phyloP scores from a whole-genome alignment of 2,329 filamentous ascomycete species.

The Pyricularia sp. region DNA sequence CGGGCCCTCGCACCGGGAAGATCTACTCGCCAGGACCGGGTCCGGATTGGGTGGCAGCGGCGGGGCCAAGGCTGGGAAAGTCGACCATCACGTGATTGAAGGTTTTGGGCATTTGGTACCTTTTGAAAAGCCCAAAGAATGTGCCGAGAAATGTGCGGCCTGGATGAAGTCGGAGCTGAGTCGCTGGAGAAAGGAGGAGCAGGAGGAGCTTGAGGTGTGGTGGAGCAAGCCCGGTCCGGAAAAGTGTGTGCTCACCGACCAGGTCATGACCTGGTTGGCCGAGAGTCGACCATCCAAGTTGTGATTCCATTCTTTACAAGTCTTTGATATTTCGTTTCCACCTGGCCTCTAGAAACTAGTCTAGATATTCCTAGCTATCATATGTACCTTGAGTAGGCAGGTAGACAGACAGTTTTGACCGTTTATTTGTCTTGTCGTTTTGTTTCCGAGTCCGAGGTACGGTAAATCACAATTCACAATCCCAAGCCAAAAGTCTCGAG shows the following conservation, averaged over 20 bases:
- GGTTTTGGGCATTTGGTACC: slow-evolving; percentile 71
- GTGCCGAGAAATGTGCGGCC: slow-evolving; percentile 49
- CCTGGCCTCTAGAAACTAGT: too few relatives aligned
- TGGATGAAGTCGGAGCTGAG: slow-evolving; percentile 49
- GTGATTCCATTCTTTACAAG: not conserved
- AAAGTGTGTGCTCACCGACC: slow-evolving; percentile 46
- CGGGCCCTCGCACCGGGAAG: slow-evolving; percentile 33
- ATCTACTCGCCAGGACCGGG: slow-evolving; percentile 57
- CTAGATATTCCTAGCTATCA: too few relatives aligned
- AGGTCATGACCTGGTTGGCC: slow-evolving; percentile 28
- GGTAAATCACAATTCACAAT: too few relatives aligned
- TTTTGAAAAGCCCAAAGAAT: slow-evolving; percentile 64
- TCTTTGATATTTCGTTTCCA: too few relatives aligned
- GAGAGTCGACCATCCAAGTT: not conserved
- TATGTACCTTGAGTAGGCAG: too few relatives aligned
- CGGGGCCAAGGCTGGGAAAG: slow-evolving; percentile 52
- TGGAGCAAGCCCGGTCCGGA: slow-evolving; percentile 42
- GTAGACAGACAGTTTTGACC: too few relatives aligned
- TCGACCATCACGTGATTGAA: slow-evolving; percentile 55
- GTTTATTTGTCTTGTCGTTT: too few relatives aligned
- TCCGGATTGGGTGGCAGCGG: slow-evolving; percentile 59
- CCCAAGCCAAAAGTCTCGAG: not conserved
- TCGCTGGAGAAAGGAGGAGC: slow-evolving; percentile 47
- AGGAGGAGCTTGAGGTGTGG: slow-evolving; percentile 36
- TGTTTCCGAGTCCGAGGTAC: too few relatives aligned